A percentile compares a stretch with the other conserved stretches of the same genome.
Evolutionary conservation across 331 rosid genomes (phyloP).

Genomic region (Prunus yedoensis): DNA sequence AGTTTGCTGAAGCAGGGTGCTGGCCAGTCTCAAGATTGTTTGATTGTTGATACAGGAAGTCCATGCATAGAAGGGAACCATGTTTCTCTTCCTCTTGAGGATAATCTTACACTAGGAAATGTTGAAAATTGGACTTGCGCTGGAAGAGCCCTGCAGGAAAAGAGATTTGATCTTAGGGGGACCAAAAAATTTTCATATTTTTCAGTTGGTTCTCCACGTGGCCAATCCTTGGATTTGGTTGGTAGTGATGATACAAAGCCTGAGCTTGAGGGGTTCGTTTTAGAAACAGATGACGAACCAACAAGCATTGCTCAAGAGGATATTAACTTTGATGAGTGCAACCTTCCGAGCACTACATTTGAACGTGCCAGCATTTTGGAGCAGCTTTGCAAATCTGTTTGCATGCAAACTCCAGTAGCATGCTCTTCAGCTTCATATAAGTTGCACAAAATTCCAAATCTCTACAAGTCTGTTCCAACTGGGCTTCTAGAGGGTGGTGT

Average conservation of each 20-base stretch:
- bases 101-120: slow-evolving; percentile 26
- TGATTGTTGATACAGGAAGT: slow-evolving; percentile 22
- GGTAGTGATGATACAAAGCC: slow-evolving; percentile 51
- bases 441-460: slow-evolving; percentile 33
- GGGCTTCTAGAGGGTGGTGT: slow-evolving; percentile 65
- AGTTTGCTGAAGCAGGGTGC: slow-evolving; percentile 26
- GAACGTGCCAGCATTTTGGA: slow-evolving; percentile 55
- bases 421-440: slow-evolving; percentile 48
- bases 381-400: slow-evolving; percentile 58
- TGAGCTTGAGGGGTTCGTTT: slow-evolving; percentile 65
- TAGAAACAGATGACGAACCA: slow-evolving; percentile 54
- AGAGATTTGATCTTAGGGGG: slow-evolving; percentile 32
- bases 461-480: slow-evolving; percentile 56
- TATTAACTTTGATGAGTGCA: slow-evolving; percentile 43
- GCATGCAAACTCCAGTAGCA: slow-evolving; percentile 55
- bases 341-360: slow-evolving; percentile 37
- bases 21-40: slow-evolving; percentile 18
- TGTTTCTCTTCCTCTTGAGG: slow-evolving; percentile 23
- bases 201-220: slow-evolving; percentile 40
- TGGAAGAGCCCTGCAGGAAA: slow-evolving; percentile 40
- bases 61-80: slow-evolving; percentile 34
- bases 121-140: slow-evolving; percentile 25
- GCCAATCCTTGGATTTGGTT: slow-evolving; percentile 36
- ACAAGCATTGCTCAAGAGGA: slow-evolving; percentile 41
- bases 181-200: slow-evolving; percentile 30